These are phyloP conservation scores for Pseudohyphozyma bogoriensis DNA, from an alignment of 768 basidiomycete genomes.

Conservation along the genomic window DNA sequence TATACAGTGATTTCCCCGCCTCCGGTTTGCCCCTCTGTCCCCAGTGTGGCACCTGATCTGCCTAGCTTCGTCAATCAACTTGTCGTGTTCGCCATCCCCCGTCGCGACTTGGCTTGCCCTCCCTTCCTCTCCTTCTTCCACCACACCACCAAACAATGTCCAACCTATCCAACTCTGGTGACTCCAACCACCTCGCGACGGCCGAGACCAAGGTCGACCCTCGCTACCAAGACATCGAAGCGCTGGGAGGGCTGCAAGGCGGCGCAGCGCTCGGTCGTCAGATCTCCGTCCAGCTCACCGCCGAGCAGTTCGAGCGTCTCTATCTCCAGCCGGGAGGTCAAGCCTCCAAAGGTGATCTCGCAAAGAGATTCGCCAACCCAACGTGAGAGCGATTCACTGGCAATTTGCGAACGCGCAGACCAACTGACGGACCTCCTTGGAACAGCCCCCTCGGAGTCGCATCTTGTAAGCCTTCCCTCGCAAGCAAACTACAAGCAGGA, in stretches of 20 bases:
- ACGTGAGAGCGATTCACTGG: neutral
- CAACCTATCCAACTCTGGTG: too few relatives aligned
- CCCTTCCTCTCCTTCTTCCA: too few relatives aligned
- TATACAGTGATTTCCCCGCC: too few relatives aligned
- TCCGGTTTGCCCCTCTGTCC: too few relatives aligned
- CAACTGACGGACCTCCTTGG: neutral
- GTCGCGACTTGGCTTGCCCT: too few relatives aligned
- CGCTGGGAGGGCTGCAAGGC: neutral
- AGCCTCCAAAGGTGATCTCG: slow-evolving; percentile 29
- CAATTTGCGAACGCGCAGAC: neutral
- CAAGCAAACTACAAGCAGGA: too few relatives aligned
- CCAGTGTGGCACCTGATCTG: too few relatives aligned
- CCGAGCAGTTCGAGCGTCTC: slow-evolving; percentile 34
- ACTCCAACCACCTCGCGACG: neutral
- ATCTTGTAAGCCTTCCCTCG: too few relatives aligned
- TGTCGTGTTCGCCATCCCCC: too few relatives aligned
- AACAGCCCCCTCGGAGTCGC: slow-evolving; percentile 27
- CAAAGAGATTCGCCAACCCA: slow-evolving; percentile 30
- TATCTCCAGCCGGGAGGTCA: slow-evolving; percentile 33
- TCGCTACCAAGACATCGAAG: neutral
- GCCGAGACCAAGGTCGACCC: neutral
- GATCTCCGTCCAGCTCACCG: slow-evolving; percentile 13
- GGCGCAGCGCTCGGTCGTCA: slow-evolving; percentile 3
- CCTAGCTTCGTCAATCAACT: too few relatives aligned
- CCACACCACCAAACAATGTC: too few relatives aligned